Conservation (phyloP, 2,329 filamentous ascomycete species). For the Neurospora sp. region DNA sequence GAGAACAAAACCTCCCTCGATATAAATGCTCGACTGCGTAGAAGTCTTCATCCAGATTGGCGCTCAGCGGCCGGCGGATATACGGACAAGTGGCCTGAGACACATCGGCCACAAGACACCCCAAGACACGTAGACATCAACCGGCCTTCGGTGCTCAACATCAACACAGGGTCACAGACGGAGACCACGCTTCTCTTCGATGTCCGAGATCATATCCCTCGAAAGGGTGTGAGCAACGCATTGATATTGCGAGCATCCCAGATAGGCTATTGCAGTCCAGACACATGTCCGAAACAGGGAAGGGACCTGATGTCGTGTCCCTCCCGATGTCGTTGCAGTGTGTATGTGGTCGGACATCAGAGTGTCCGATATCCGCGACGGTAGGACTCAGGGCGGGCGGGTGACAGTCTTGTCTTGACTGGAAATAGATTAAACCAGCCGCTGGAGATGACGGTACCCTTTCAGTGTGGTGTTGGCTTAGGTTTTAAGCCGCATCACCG, state of each 20-base stretch:
- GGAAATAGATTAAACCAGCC: neutral
- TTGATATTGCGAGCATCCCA: neutral
- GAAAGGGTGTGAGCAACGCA: neutral
- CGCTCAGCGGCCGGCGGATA: neutral
- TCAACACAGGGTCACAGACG: neutral
- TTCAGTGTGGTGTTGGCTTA: neutral
- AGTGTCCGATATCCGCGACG: neutral
- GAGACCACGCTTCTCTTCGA: neutral
- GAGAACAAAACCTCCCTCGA: neutral
- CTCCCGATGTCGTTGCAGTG: neutral
- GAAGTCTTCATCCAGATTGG: neutral
- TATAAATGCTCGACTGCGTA: neutral
- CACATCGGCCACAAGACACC: neutral
- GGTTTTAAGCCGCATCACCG: neutral
- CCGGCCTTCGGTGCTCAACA: neutral
- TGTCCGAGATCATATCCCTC: neutral
- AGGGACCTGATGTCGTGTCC: neutral
- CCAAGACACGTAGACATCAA: neutral
- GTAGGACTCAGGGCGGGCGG: neutral
- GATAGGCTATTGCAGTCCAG: neutral
- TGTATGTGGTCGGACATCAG: neutral
- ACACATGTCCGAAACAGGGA: neutral
- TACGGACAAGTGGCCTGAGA: neutral
- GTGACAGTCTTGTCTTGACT: neutral
- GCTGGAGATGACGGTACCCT: neutral